A percentile compares a stretch with the other conserved stretches of the same genome.
Conservation (phyloP, 2,329 filamentous ascomycete genomes). For the Aschersonia sp. region DNA sequence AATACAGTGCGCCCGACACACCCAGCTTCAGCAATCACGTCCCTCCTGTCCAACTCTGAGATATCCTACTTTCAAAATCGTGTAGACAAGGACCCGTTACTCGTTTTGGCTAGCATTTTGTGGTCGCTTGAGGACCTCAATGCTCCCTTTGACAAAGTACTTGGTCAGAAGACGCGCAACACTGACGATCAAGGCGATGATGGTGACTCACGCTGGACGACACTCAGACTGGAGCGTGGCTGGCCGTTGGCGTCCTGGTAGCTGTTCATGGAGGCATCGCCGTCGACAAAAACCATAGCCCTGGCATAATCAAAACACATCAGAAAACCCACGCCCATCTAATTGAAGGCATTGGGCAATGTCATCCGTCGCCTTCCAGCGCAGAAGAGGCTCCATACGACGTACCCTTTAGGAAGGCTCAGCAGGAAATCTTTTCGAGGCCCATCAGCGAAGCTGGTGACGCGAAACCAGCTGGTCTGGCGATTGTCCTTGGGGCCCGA, state of each 20-base stretch:
- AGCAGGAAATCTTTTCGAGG: slow-evolving; percentile 57
- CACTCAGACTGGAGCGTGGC: slow-evolving; percentile 45
- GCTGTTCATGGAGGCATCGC: slow-evolving; percentile 54
- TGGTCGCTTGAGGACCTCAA: slow-evolving; percentile 31
- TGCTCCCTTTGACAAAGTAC: slow-evolving; percentile 17
- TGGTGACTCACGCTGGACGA: slow-evolving; percentile 61
- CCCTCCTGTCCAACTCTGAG: too few relatives aligned
- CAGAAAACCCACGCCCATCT: not conserved
- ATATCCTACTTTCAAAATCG: too few relatives aligned
- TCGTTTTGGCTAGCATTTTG: slow-evolving; percentile 11
- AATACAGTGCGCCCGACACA: too few relatives aligned
- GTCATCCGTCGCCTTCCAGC: not conserved
- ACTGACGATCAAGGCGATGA: not conserved
- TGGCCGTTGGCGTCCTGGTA: slow-evolving; percentile 61
- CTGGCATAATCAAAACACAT: slow-evolving; percentile 26
- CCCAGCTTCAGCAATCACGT: too few relatives aligned
- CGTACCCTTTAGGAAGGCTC: slow-evolving; percentile 72
- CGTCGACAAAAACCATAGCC: slow-evolving; percentile 69
- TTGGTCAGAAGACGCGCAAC: not conserved
- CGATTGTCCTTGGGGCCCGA: slow-evolving; percentile 53
- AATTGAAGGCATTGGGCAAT: not conserved
- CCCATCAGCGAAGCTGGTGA: slow-evolving; percentile 62
- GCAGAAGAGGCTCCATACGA: slow-evolving; percentile 10
- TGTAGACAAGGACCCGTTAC: slow-evolving; percentile 2
- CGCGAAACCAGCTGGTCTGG: slow-evolving; percentile 72